Conservation (phyloP, 108 stramenopile species). For the Nitzschia palea region DNA sequence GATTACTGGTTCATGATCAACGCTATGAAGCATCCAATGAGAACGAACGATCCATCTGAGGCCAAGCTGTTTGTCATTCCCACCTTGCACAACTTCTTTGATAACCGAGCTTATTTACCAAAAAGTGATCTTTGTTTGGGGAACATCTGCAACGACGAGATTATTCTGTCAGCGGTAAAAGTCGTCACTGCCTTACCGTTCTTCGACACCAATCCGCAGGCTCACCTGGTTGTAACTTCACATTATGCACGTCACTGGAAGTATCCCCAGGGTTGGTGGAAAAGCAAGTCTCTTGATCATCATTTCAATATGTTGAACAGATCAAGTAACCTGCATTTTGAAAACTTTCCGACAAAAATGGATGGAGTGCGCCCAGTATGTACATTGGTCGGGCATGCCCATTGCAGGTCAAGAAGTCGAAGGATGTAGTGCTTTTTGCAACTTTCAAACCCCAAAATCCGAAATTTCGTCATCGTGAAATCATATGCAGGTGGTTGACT, state of each 20-base stretch:
- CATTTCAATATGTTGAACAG: too few relatives aligned
- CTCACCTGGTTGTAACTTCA: neutral
- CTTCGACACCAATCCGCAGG: slow-evolving; percentile 6
- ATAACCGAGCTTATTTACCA: neutral
- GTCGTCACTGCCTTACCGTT: neutral
- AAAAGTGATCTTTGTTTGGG: slow-evolving; percentile 2
- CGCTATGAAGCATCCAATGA: slow-evolving; percentile 26
- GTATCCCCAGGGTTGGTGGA: too few relatives aligned
- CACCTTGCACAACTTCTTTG: slow-evolving; percentile 8
- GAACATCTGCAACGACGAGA: neutral
- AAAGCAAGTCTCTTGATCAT: too few relatives aligned
- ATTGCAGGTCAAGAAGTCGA: neutral
- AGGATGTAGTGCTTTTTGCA: slow-evolving; percentile 11
- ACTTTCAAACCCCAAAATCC: slow-evolving; percentile 2
- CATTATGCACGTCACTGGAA: too few relatives aligned
- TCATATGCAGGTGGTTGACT: slow-evolving; percentile 18
- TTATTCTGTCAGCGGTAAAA: neutral
- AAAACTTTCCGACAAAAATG: too few relatives aligned
- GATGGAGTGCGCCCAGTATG: too few relatives aligned
- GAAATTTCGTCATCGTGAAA: slow-evolving; percentile 4
- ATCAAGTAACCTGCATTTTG: too few relatives aligned
- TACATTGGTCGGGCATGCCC: too few relatives aligned
- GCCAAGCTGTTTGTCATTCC: slow-evolving; percentile 34
- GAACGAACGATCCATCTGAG: slow-evolving; percentile 22
- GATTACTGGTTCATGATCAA: slow-evolving; percentile 23